These are phyloP conservation scores for Cocos nucifera DNA, from an alignment of 176 grass and related monocot genomes.

Conservation along the genomic window DNA sequence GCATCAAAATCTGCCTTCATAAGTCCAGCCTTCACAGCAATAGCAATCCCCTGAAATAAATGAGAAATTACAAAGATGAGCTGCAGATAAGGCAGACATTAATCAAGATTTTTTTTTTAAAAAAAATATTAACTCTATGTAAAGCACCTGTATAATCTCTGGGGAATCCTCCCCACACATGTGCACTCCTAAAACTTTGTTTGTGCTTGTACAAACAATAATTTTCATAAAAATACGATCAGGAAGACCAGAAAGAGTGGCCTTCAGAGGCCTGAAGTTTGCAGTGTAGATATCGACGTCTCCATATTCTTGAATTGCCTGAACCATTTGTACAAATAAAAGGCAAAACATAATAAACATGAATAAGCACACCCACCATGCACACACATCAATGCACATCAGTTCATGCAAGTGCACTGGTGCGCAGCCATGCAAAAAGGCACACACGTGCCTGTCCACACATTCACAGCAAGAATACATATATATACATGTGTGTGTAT, in stretches of 20 bases:
- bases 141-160: conserved; percentile 82
- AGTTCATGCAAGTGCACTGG: no score
- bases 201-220: conserved; percentile 66
- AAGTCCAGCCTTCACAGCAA: conserved; percentile 85
- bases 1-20: conserved; percentile 87
- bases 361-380: no score
- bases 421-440: no score
- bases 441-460: no score
- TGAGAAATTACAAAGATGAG: no score
- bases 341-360: no score
- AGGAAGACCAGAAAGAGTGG: conserved; percentile 85
- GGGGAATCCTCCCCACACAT: conserved; percentile 86
- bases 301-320: conserved; percentile 66
- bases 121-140: neutral
- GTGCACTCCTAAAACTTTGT: conserved; percentile 82
- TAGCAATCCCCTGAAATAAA: conserved; percentile 64
- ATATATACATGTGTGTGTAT: neutral
- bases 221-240: conserved; percentile 81
- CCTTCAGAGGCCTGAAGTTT: conserved; percentile 90
- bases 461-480: neutral
- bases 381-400: no score
- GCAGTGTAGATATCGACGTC: conserved; percentile 67
- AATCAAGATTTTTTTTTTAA: no score
- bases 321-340: neutral
- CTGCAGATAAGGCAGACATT: no score